Conservation (phyloP, 2,329 filamentous ascomycete genomes). For the Paracorniculantispora psalliotae region DNA sequence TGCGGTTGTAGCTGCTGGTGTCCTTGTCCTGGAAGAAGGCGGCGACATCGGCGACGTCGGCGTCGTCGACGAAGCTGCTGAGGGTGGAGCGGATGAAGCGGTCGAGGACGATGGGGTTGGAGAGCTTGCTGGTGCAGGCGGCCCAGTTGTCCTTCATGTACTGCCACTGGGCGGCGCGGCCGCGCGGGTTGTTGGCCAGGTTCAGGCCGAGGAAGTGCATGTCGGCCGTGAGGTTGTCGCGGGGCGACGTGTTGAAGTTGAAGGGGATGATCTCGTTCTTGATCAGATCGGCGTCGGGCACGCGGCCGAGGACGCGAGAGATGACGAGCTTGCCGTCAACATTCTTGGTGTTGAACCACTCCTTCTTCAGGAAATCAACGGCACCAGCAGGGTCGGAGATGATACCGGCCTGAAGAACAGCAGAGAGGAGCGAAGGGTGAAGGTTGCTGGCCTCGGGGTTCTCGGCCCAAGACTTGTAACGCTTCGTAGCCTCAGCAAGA, state of each 20-base stretch:
- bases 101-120: slow-evolving; percentile 83
- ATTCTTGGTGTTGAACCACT: slow-evolving; percentile 76
- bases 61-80: slow-evolving; percentile 69
- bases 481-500: slow-evolving; percentile 67
- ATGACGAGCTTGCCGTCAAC: slow-evolving; percentile 89
- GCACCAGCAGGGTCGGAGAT: slow-evolving; percentile 62
- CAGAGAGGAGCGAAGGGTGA: slow-evolving; percentile 73
- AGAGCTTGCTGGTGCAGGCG: slow-evolving; percentile 64
- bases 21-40: slow-evolving; percentile 84
- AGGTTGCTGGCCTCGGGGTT: slow-evolving; percentile 65
- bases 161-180: slow-evolving; percentile 73
- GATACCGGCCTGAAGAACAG: slow-evolving; percentile 76
- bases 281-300: slow-evolving; percentile 64
- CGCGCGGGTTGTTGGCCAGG: slow-evolving; percentile 67
- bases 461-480: slow-evolving; percentile 74
- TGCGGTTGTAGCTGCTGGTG: slow-evolving; percentile 79
- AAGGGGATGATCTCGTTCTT: slow-evolving; percentile 64
- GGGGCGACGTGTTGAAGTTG: slow-evolving; percentile 64
- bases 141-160: slow-evolving; percentile 84
- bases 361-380: slow-evolving; percentile 73
- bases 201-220: slow-evolving; percentile 75
- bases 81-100: slow-evolving; percentile 77
- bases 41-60: slow-evolving; percentile 69
- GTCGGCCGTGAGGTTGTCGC: slow-evolving; percentile 74
- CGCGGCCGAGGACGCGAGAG: slow-evolving; percentile 69